phyloP scores from a whole-genome alignment of 768 basidiomycete genomes.

The Tulasnella sp. region DNA sequence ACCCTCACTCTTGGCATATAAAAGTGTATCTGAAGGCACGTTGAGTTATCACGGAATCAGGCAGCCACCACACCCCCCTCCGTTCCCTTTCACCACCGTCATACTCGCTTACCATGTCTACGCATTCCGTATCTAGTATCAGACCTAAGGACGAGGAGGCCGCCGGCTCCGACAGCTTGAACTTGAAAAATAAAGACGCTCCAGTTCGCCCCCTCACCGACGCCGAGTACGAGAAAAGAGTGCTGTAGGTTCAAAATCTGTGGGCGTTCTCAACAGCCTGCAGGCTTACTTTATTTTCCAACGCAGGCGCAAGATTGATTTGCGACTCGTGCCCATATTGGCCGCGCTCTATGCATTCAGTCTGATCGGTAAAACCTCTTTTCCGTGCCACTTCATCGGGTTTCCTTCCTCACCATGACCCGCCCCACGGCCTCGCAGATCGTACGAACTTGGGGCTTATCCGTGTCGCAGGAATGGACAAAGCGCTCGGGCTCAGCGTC shows the following conservation, averaged over 20 bases:
- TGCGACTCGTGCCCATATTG: constrained; percentile 13
- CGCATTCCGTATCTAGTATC: not conserved
- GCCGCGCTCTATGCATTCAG: not conserved
- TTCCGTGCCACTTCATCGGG: not conserved
- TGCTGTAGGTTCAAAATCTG: not conserved
- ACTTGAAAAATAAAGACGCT: not conserved
- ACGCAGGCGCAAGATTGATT: constrained; percentile 19
- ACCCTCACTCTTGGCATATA: not conserved
- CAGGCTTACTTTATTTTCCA: not conserved
- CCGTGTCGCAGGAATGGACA: constrained; percentile 10
- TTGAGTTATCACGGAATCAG: too few species aligned
- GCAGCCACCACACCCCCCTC: not conserved
- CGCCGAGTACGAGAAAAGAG: not conserved
- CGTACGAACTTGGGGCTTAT: constrained; percentile 14
- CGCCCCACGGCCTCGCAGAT: not conserved
- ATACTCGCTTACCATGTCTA: not conserved
- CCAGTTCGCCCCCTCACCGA: not conserved
- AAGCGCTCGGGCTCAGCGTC: not conserved
- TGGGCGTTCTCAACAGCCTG: not conserved
- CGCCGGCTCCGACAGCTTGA: not conserved
- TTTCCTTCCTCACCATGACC: not conserved
- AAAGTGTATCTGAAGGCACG: not conserved
- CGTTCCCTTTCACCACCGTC: not conserved
- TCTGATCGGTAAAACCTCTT: constrained; percentile 4
- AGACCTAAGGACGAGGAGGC: not conserved